phyloP scores from a whole-genome alignment of 345 rosid species.

The Arabidopsis thaliana region DNA sequence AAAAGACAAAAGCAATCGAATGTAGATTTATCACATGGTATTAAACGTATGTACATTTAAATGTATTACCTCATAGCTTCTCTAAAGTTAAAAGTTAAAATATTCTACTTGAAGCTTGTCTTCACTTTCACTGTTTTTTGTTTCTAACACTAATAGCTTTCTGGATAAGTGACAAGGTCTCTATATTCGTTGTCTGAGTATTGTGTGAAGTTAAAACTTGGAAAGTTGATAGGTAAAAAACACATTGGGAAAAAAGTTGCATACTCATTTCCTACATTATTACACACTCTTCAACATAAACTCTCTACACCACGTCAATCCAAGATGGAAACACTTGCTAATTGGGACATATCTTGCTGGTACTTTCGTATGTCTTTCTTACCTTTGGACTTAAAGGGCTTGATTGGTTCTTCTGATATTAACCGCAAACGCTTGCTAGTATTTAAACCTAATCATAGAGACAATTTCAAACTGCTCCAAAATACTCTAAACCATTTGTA shows the following conservation, averaged over 20 bases:
- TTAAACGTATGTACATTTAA: neutral
- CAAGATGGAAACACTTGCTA: neutral
- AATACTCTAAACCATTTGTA: neutral
- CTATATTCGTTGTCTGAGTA: neutral
- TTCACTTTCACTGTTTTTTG: conserved; percentile 12
- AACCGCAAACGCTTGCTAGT: neutral
- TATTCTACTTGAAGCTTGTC: conserved; percentile 8
- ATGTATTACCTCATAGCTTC: neutral
- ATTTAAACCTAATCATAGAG: neutral
- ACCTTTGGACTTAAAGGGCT: too few relatives aligned
- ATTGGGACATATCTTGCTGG: neutral
- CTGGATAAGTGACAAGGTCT: neutral
- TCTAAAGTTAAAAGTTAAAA: neutral
- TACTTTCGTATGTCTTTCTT: too few relatives aligned
- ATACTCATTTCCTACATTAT: neutral
- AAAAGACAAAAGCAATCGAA: neutral
- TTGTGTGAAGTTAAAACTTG: neutral
- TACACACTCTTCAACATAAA: too few relatives aligned
- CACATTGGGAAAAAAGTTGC: neutral
- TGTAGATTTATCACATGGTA: neutral
- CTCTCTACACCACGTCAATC: too few relatives aligned
- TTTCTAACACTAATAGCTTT: neutral
- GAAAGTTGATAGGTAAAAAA: neutral
- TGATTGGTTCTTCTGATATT: too few relatives aligned
- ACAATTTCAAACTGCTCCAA: neutral